Percentiles rank a stretch among this genome's conserved stretches.
These are phyloP conservation scores for Curvularia sp. DNA, from an alignment of 2,329 filamentous ascomycete genomes.

Conservation along the genomic window DNA sequence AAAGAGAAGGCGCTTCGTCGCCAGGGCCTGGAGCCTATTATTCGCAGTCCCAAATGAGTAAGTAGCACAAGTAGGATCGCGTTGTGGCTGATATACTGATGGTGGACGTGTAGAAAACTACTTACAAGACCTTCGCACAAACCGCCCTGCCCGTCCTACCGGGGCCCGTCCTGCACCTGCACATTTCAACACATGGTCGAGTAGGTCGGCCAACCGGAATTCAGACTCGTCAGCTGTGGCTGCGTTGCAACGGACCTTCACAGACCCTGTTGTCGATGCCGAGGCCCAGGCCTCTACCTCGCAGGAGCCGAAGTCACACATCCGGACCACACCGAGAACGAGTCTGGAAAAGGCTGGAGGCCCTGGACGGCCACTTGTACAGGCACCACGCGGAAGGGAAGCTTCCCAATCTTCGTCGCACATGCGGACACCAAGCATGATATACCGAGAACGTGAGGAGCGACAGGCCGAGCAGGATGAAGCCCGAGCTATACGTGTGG, in stretches of 20 bases:
- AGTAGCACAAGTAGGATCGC: conserved; percentile 23
- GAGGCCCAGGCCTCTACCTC: conserved; percentile 29
- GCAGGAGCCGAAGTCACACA: conserved; percentile 39
- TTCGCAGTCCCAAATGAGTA: conserved; percentile 51
- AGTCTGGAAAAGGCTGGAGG: conserved; percentile 40
- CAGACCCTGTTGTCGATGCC: conserved; percentile 34
- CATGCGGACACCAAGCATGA: conserved; percentile 63
- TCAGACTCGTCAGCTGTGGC: conserved; percentile 37
- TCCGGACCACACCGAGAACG: conserved; percentile 39
- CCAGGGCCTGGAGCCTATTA: conserved; percentile 49
- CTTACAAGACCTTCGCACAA: conserved; percentile 73
- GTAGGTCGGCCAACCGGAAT: conserved; percentile 33
- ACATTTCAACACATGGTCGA: conserved; percentile 53
- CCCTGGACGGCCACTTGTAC: conserved; percentile 45
- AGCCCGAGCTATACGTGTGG: conserved; percentile 71
- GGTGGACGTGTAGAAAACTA: conserved; percentile 66
- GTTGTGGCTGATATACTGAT: conserved; percentile 25
- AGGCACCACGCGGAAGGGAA: conserved; percentile 53
- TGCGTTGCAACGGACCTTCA: conserved; percentile 36
- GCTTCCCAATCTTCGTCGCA: conserved; percentile 47
- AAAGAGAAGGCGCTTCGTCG: conserved; percentile 47
- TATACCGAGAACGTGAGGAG: conserved; percentile 76
- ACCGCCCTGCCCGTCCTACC: conserved; percentile 70
- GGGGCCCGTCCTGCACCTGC: conserved; percentile 72
- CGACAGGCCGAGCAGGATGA: conserved; percentile 85